Conservation (phyloP, 2,329 filamentous ascomycete genomes). For the Arthrobotrys iridis region DNA sequence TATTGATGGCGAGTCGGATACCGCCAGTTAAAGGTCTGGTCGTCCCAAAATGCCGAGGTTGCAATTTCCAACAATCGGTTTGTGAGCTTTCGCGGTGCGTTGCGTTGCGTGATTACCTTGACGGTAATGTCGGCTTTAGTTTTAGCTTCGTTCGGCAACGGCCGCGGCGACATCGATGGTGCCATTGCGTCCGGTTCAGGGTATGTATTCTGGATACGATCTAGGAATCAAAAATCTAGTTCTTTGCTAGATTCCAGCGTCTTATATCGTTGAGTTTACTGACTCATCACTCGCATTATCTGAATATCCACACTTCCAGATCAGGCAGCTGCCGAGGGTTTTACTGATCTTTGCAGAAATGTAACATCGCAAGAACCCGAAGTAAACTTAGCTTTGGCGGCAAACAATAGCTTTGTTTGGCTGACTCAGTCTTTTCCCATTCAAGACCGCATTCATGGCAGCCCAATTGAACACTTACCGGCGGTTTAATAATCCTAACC, state of each 20-base stretch:
- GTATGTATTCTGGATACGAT: not conserved
- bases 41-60: constrained; percentile 18
- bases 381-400: no score
- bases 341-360: not conserved
- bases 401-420: no score
- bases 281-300: constrained; percentile 2
- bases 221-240: not conserved
- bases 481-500: not conserved
- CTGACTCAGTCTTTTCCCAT: no score
- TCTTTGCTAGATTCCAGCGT: no score
- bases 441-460: no score
- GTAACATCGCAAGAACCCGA: constrained; percentile 6
- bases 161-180: not conserved
- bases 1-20: constrained; percentile 31
- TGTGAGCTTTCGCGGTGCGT: not conserved
- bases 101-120: constrained; percentile 35
- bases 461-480: not conserved
- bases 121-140: constrained; percentile 5
- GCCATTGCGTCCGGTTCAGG: not conserved
- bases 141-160: not conserved
- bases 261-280: not conserved
- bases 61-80: constrained; percentile 10
- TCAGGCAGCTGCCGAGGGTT: constrained; percentile 3
- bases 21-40: constrained; percentile 40
- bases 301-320: not conserved